Percentiles rank a stretch among this genome's conserved stretches.
phyloP scores from a whole-genome alignment of 192 early-diverging fungal genomes.

The Dissophora globulifera region DNA sequence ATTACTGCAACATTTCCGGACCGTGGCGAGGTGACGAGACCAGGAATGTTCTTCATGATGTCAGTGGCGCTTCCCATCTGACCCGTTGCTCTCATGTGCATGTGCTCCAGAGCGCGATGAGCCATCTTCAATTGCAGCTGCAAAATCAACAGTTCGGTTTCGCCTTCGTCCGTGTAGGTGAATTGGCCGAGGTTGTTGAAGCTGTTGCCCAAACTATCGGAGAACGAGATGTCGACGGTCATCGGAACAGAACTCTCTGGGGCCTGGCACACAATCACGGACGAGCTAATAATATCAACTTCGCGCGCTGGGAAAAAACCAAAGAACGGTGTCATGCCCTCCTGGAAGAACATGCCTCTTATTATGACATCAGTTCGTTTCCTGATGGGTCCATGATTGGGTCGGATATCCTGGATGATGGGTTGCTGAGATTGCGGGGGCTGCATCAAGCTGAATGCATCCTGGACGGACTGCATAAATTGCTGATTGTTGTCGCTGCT shows the following conservation, averaged over 20 bases:
- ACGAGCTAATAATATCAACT: constrained; percentile 19
- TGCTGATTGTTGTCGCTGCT: neutral
- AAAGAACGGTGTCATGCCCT: constrained; percentile 48
- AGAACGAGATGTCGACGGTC: constrained; percentile 23
- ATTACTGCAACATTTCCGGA: constrained; percentile 10
- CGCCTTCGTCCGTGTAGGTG: constrained; percentile 45
- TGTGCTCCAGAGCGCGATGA: constrained; percentile 41
- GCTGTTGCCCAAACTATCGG: constrained; percentile 26
- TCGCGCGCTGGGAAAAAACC: constrained; percentile 37
- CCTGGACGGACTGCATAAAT: neutral
- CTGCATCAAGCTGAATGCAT: constrained; percentile 5
- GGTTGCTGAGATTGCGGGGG: constrained; percentile 6
- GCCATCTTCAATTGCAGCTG: constrained; percentile 40
- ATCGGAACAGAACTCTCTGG: constrained; percentile 32
- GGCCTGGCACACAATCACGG: constrained; percentile 35
- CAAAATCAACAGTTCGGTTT: constrained; percentile 38
- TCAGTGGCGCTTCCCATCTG: constrained; percentile 29
- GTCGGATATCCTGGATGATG: constrained; percentile 25
- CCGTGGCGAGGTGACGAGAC: constrained; percentile 15
- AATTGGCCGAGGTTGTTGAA: constrained; percentile 33
- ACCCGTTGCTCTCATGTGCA: constrained; percentile 36
- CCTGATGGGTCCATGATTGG: constrained; percentile 36
- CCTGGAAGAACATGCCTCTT: constrained; percentile 28
- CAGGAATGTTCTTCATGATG: constrained; percentile 38
- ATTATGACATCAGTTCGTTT: constrained; percentile 44